Evolutionary conservation across 2,329 filamentous ascomycete genomes (phyloP).

Genomic region (Fusarium nurragi): DNA sequence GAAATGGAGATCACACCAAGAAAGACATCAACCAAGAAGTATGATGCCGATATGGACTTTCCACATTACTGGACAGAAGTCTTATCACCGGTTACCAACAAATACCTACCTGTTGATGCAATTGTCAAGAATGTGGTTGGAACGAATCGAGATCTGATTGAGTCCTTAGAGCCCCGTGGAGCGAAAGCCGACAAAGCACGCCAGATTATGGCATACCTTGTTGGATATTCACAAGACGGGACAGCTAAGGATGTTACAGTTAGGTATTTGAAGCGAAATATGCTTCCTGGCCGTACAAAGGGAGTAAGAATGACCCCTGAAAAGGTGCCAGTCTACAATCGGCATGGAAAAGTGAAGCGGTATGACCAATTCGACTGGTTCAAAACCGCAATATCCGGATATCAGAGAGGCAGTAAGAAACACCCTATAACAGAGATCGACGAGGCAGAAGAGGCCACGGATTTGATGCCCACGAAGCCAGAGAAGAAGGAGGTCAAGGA

Average conservation of each 20-base stretch:
- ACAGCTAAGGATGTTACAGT: slow-evolving; percentile 96
- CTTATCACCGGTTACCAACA: slow-evolving; percentile 81
- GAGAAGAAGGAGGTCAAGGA: slow-evolving; percentile 79
- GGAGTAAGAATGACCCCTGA: slow-evolving; percentile 80
- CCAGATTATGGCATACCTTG: slow-evolving; percentile 88
- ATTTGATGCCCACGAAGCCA: slow-evolving; percentile 76
- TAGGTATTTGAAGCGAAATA: slow-evolving; percentile 83
- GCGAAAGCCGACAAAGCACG: slow-evolving; percentile 84
- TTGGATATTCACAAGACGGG: slow-evolving; percentile 84
- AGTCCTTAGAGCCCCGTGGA: slow-evolving; percentile 84
- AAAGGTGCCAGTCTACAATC: slow-evolving; percentile 82
- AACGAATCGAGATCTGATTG: slow-evolving; percentile 75
- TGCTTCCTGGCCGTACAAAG: slow-evolving; percentile 89
- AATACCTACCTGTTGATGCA: slow-evolving; percentile 81
- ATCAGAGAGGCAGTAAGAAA: slow-evolving; percentile 61
- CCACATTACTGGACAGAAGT: slow-evolving; percentile 96
- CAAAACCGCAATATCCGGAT: slow-evolving; percentile 78
- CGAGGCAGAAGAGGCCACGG: slow-evolving; percentile 79
- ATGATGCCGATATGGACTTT: slow-evolving; percentile 80
- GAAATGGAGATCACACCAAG: slow-evolving; percentile 60
- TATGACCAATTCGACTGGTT: slow-evolving; percentile 92
- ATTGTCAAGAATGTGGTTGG: slow-evolving; percentile 75
- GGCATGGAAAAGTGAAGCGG: slow-evolving; percentile 77
- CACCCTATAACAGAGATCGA: slow-evolving; percentile 75
- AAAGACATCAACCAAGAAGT: slow-evolving; percentile 58